These are phyloP conservation scores for Sechiopsis laciniata DNA, from an alignment of 306 rosid species.

Conservation along the genomic window DNA sequence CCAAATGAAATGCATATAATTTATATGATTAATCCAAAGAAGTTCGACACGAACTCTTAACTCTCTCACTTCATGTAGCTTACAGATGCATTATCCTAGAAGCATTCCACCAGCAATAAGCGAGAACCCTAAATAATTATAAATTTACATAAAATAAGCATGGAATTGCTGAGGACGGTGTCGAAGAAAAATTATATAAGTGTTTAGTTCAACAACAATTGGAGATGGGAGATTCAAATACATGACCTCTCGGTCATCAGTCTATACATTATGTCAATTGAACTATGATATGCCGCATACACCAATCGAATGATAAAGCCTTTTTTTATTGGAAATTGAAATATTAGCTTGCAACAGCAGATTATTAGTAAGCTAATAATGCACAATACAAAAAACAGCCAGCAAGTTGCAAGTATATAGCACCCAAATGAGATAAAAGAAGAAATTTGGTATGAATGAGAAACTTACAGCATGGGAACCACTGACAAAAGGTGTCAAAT, in stretches of 20 bases:
- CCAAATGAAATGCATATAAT: neutral
- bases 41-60: neutral
- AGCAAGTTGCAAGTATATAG: neutral
- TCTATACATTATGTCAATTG: neutral
- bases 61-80: neutral
- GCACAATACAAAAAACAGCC: neutral
- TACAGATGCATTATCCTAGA: neutral
- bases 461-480: constrained; percentile 56
- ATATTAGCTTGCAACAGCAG: constrained; percentile 1
- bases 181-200: neutral
- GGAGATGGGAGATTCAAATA: no score
- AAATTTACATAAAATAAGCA: neutral
- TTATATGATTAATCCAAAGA: constrained; percentile 3
- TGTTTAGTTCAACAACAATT: no score
- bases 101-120: neutral
- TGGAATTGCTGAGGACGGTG: neutral
- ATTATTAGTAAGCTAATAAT: neutral
- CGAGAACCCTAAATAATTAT: neutral
- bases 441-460: constrained; percentile 18
- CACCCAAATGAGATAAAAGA: neutral
- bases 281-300: neutral
- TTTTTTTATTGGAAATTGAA: neutral
- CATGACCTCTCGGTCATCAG: no score
- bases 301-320: neutral
- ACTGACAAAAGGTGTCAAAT: constrained; percentile 79